phyloP scores from a whole-genome alignment of 495 filamentous ascomycete genomes.

The Terfezia claveryi region DNA sequence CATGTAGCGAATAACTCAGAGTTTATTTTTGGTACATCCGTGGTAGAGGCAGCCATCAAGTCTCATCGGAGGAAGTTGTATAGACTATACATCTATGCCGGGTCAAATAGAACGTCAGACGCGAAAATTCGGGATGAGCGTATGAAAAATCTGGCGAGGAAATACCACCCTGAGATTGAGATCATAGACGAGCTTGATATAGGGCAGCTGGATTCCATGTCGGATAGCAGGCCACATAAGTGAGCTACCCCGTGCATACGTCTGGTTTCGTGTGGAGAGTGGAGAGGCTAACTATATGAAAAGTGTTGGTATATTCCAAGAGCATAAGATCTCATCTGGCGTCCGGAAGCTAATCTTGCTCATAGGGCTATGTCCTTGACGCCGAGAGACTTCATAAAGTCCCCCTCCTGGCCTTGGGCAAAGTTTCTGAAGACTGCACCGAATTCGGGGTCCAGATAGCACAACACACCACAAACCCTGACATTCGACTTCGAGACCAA shows the following conservation, averaged over 20 bases:
- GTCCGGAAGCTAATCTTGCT: background rate
- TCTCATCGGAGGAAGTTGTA: constrained; percentile 49
- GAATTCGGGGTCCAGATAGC: constrained; percentile 37
- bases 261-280: no score
- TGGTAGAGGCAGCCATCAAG: constrained; percentile 62
- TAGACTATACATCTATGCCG: constrained; percentile 47
- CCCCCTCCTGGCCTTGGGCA: constrained; percentile 39
- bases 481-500: constrained; percentile 17
- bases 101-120: constrained; percentile 21
- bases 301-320: no score
- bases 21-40: constrained; percentile 68
- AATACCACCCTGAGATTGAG: background rate
- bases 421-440: constrained; percentile 21
- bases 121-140: constrained; percentile 21
- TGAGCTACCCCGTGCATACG: background rate
- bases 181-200: background rate
- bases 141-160: constrained; percentile 36
- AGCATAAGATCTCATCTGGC: no score
- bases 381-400: constrained; percentile 56
- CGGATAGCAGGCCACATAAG: background rate
- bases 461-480: constrained; percentile 43
- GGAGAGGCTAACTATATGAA: no score
- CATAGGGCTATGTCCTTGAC: constrained; percentile 57
- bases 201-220: background rate
- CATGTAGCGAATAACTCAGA: constrained; percentile 37